phyloP scores from a whole-genome alignment of 1,284 basidiomycete species.

The Athelia sp. region DNA sequence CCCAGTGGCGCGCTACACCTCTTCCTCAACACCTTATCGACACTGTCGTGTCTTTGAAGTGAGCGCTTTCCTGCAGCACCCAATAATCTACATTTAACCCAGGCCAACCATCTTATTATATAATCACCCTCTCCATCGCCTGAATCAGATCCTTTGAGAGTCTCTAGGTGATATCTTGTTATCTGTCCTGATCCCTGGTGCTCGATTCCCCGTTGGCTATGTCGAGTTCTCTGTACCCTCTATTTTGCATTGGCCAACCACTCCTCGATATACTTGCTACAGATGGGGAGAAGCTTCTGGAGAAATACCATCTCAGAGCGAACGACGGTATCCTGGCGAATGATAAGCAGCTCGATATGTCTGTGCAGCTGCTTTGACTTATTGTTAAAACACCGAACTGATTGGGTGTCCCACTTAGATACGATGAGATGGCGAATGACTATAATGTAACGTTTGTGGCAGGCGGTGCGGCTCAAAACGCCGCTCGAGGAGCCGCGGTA shows the following conservation, averaged over 20 bases:
- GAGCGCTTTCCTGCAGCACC: too few relatives aligned
- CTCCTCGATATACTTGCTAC: constrained; percentile 87
- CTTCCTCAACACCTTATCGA: too few relatives aligned
- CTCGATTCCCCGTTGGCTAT: not conserved
- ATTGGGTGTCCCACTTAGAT: constrained; percentile 48
- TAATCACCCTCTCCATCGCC: too few relatives aligned
- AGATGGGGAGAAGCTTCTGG: constrained; percentile 78
- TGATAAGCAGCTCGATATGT: constrained; percentile 85
- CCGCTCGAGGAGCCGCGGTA: constrained; percentile 93
- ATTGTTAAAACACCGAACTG: constrained; percentile 3
- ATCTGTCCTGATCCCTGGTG: not conserved
- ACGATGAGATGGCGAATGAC: constrained; percentile 82
- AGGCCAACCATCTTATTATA: too few relatives aligned
- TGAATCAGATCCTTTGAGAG: too few relatives aligned
- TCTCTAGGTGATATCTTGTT: too few relatives aligned
- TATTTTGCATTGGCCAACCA: constrained; percentile 88
- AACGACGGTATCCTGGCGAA: constrained; percentile 98
- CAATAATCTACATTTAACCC: too few relatives aligned
- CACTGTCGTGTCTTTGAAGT: too few relatives aligned
- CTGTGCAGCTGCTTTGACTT: constrained; percentile 58
- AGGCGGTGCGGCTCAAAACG: constrained; percentile 97
- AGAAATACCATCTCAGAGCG: constrained; percentile 90
- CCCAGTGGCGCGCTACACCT: too few relatives aligned
- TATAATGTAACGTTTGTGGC: constrained; percentile 88
- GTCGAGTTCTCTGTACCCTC: constrained; percentile 30